Evolutionary conservation across 805 yeast genomes (phyloP), one percentile per base, ranked within the genome.

Genomic region (Starmerella etchellsii): DNA sequence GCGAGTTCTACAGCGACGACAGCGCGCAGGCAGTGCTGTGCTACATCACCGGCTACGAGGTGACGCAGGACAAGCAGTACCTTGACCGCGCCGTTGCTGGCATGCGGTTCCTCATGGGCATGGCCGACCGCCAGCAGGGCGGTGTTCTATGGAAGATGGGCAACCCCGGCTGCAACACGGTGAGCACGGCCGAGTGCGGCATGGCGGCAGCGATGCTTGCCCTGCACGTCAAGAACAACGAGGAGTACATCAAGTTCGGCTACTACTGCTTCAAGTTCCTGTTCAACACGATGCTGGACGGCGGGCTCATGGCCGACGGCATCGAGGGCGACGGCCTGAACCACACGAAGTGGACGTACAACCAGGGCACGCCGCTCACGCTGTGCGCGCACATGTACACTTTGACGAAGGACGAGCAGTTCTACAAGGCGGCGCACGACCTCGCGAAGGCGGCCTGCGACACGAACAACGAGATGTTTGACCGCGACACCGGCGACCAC

Each of bases 11-110:
- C 56, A 74, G 74, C 47, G 84, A 78, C 53, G 87, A 78, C 53
- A 80, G 78, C 54, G 87, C 85, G 2, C 87, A 78, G 55, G 73
- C 78, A 13, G 78, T 80, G 14, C 65, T 75, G 50, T 78, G 77
- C 3, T 63, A 76, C 49, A 61, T 79, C 42, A 68, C 75, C 2
- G 81, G 81, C 2, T 78, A 73, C 53, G 84, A 77, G 52, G 81
- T 74, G 20, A 76, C 83, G 1, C 71, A 70, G 1, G 70, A 76
- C 46, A 61, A 61, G 49, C 61, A 62, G 34, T 74, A 65, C 53
- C 61, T 78, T 45, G 74, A 70, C 49, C 63, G 65, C 49, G 80
- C 76, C 7, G 63, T 73, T 37, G 79, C 74, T 47, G 62, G 75
- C 50, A 75, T 70, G 41, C 57, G 73, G 31, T 77, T 77, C 50